Evolutionary conservation across 2,329 filamentous ascomycete genomes (phyloP).

Genomic region (Rhinocladiella mackenziei): DNA sequence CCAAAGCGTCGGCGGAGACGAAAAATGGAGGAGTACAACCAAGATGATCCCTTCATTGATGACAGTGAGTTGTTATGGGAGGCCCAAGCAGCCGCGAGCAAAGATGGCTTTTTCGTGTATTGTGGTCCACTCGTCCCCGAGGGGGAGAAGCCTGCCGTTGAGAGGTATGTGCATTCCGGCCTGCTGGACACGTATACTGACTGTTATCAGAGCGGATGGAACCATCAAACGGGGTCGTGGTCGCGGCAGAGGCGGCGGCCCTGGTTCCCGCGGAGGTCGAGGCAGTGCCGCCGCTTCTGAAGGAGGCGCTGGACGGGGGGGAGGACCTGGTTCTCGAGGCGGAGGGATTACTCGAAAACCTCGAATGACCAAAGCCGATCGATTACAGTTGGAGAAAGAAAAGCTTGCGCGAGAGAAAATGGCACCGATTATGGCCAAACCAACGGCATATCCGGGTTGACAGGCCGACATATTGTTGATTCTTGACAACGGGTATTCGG

Average conservation of each 20-base stretch:
- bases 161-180: conserved; percentile 60
- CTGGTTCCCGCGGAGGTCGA: conserved; percentile 43
- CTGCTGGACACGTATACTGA: too few species aligned
- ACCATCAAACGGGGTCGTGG: conserved; percentile 55
- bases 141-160: conserved; percentile 68
- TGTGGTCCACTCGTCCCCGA: conserved; percentile 86
- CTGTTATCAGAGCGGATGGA: conserved; percentile 60
- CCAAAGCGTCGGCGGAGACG: conserved; percentile 76
- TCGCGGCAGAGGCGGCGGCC: conserved; percentile 50
- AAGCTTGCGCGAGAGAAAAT: conserved; percentile 68
- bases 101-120: conserved; percentile 97
- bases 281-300: conserved; percentile 23
- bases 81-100: conserved; percentile 86
- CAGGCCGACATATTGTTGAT: too few species aligned
- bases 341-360: conserved; percentile 68
- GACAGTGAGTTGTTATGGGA: conserved; percentile 95
- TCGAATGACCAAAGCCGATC: conserved; percentile 79
- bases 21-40: conserved; percentile 64
- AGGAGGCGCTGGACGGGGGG: conserved; percentile 23
- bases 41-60: conserved; percentile 69
- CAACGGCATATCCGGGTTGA: conserved; percentile 22
- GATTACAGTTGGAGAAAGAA: conserved; percentile 73
- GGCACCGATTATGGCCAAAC: conserved; percentile 34
- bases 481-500: too few species aligned
- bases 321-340: conserved; percentile 27